Evolutionary conservation across 1,139 yeast genomes (phyloP), one percentile per base, ranked within the genome.

Genomic region (Wickerhamomyces sp.): DNA sequence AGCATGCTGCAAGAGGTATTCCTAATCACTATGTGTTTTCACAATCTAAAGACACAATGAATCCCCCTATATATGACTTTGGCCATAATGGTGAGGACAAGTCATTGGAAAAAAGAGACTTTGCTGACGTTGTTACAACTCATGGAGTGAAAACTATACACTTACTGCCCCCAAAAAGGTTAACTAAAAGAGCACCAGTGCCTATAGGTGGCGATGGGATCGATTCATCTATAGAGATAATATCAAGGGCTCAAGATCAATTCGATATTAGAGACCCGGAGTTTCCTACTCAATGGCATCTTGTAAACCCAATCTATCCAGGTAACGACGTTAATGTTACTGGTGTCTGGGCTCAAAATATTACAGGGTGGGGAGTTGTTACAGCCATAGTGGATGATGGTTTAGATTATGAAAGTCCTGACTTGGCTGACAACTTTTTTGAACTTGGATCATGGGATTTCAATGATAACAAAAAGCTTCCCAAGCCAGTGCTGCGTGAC

Each of bases 321-420:
- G 95, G 95, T 0, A 72, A 88, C 52, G 97, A 92, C 57, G 79
- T 92, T 38, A 92, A 94, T 56, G 94, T 88, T 12, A 68, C 88
- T 1, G 94, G 87, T 0, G 78, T 88, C 16, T 92, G 98, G 98
- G 67, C 70, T 30, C 80, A 80, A 49, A 85, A 85, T 34, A 76
- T 84, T 40, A 83, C 95, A 1, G 99, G 99, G 1, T 65, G 73
- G 35, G 94, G 94, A 5, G 67, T 84, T 4, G 87, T 85, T 3
- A 83, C 90, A 1, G 96, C 97, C 2, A 74, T 94, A 28, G 83
- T 94, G 2, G 99, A 94, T 60, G 99, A 94, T 61, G 99, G 99
- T 1, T 64, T 94, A 28, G 98, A 94, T 61, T 79, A 74, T 57
- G 85, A 82, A 40, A 78, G 79, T 53, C 73, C 68, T 0, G 98